A percentile compares a stretch with the other conserved stretches of the same genome.
Evolutionary conservation across 75 land plant genomes (phyloP).

Genomic region (Adiantum capillusveneris): DNA sequence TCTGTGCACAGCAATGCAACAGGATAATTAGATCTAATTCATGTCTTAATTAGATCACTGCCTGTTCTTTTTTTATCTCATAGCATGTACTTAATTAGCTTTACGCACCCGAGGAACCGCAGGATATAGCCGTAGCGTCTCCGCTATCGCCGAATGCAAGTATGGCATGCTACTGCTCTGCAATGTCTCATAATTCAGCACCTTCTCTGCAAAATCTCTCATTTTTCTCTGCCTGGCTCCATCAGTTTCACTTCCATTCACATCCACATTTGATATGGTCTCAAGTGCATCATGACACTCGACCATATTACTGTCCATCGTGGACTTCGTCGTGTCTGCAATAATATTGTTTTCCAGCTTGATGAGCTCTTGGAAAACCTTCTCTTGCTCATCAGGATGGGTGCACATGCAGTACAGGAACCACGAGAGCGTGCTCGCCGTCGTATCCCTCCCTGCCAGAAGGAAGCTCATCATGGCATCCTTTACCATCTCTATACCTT

Average conservation of each 20-base stretch:
- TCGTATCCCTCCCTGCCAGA: constrained; percentile 35
- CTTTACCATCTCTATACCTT: constrained; percentile 12
- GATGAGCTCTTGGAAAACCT: constrained; percentile 13
- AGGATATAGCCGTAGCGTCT: constrained; percentile 35
- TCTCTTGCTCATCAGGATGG: constrained; percentile 20
- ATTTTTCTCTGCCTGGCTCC: background rate
- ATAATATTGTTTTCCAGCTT: background rate
- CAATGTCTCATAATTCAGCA: constrained; percentile 16
- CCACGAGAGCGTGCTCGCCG: constrained; percentile 32
- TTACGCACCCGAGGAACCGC: constrained; percentile 32
- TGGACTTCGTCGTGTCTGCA: background rate
- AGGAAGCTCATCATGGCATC: constrained; percentile 30
- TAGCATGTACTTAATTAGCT: too few species aligned
- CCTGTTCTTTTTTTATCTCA: too few species aligned
- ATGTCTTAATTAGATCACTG: too few species aligned
- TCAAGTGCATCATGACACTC: too few species aligned
- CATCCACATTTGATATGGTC: too few species aligned
- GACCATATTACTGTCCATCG: too few species aligned
- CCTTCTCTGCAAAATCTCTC: constrained; percentile 6
- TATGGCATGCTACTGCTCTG: constrained; percentile 13
- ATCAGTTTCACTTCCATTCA: too few species aligned
- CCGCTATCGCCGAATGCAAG: constrained; percentile 30
- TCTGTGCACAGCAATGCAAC: too few species aligned
- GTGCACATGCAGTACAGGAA: constrained; percentile 24
- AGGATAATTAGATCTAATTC: too few species aligned